Base-by-base conservation (phyloP, 495 filamentous ascomycete genomes). In the Penicillium crystallinum region DNA sequence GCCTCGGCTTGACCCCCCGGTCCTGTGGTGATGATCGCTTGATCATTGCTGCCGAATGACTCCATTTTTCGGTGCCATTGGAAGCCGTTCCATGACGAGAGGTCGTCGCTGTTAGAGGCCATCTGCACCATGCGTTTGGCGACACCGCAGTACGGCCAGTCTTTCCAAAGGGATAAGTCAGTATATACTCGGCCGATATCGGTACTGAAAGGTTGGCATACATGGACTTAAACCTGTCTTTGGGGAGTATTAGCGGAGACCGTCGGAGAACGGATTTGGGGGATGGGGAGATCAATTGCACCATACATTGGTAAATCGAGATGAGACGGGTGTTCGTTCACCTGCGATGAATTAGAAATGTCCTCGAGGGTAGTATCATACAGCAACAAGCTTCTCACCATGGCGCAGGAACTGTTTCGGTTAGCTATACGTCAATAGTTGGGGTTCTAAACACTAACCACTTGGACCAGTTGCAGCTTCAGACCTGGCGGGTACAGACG, bases 91-190 rank as follows among this genome's bases (percentile, higher is more conserved):
- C 85, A 92, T 39, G 75, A 66, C 34, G 77, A 74, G 53, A 77
- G 71, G 51, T 82, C 77, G 19, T 78, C 65, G 11, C 66, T 78
- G 19, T 71, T 79, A 34, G 91, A 73, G 10, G 91, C 81, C 62
- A 85, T 80, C 57, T 87, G 83, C 33, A 80, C 80, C 64, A 97
- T 77, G 53, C 81, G 83, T 30, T 78, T 77, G 15, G 89, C 91
- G 36, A 84, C 81, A 44, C 77, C 77, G 72, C 93, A 98, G 71
- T 97, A 98, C 8, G 93, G 88, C 93, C 93, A 98, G 67, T 88
- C 81, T 86, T 54, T 11, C 12, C 29, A 44, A 18, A 8, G 17
- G 30, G 12, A 39, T 45, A 65, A 25, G 69, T 67, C 36, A 34
- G 37, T 25, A 29, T 40, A 40, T 27, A 25, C 22, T 58, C 36